Evolutionary conservation across 1,139 yeast species (phyloP).

Genomic region (Zhuliangozyma blackwelliae): DNA sequence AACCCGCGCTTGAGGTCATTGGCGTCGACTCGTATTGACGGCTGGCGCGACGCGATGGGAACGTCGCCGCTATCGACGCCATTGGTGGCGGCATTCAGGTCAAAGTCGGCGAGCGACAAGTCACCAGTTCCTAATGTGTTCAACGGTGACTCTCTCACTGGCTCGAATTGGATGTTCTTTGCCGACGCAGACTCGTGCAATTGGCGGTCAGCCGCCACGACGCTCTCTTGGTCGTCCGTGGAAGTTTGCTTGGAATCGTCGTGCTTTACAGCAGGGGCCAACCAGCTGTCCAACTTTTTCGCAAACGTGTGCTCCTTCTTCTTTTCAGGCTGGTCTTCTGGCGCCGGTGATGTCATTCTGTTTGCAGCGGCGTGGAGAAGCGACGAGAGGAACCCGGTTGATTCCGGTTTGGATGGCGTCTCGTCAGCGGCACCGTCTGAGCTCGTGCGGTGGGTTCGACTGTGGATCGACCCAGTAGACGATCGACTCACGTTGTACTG

Average conservation of each 20-base stretch:
- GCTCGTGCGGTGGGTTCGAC: no score
- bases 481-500: no score
- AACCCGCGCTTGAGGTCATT: conserved; percentile 11
- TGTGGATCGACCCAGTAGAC: no score
- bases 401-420: conserved; percentile 8
- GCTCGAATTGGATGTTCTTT: conserved; percentile 45
- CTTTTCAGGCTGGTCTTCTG: conserved; percentile 5
- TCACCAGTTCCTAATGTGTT: conserved; percentile 72
- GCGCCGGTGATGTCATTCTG: conserved; percentile 11
- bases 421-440: not conserved
- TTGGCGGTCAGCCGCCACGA: conserved; percentile 4
- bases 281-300: conserved; percentile 15
- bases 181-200: conserved; percentile 6
- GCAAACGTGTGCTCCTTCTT: conserved; percentile 16
- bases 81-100: conserved; percentile 11
- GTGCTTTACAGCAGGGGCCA: conserved; percentile 13
- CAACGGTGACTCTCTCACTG: conserved; percentile 53
- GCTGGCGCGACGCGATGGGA: conserved; percentile 5
- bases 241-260: conserved; percentile 8
- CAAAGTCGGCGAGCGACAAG: conserved; percentile 56
- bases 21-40: conserved; percentile 16
- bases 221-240: conserved; percentile 2
- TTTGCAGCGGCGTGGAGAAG: conserved; percentile 27
- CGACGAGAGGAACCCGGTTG: conserved; percentile 23
- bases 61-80: not conserved